Evolutionary conservation across 495 filamentous ascomycete species (phyloP).

Genomic region (Podospora fimiseda): DNA sequence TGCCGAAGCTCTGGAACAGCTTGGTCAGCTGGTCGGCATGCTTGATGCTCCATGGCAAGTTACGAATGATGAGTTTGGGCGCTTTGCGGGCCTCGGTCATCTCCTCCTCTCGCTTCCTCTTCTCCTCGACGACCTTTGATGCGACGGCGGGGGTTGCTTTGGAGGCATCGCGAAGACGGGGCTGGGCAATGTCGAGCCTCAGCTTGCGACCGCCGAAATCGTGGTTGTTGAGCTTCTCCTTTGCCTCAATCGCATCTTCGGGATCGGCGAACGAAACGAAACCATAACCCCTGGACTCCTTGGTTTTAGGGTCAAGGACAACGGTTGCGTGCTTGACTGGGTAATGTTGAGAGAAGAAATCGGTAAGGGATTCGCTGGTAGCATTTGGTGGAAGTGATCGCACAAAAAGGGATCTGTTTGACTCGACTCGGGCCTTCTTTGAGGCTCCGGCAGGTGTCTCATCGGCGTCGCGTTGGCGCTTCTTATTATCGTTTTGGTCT

Average conservation of each 20-base stretch:
- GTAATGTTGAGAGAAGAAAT: constrained; percentile 87
- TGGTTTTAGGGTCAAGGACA: constrained; percentile 72
- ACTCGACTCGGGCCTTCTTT: constrained; percentile 42
- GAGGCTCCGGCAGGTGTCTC: constrained; percentile 6
- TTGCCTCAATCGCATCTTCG: constrained; percentile 77
- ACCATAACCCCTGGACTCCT: constrained; percentile 82
- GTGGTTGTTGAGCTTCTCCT: constrained; percentile 68
- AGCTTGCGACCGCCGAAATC: constrained; percentile 73
- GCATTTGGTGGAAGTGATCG: constrained; percentile 70
- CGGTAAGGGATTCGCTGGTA: constrained; percentile 76
- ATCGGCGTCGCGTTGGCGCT: constrained; percentile 27
- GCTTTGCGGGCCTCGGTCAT: constrained; percentile 50
- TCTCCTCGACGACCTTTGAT: constrained; percentile 35
- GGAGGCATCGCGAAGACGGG: constrained; percentile 62
- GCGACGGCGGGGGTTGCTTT: constrained; percentile 33
- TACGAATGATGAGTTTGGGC: constrained; percentile 87
- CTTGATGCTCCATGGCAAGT: constrained; percentile 95
- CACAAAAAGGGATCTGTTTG: constrained; percentile 75
- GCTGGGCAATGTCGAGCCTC: constrained; percentile 79
- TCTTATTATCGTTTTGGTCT: constrained; percentile 31
- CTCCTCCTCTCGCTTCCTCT: constrained; percentile 52
- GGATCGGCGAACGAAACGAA: constrained; percentile 95
- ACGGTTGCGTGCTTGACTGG: constrained; percentile 91
- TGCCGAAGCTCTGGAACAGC: constrained; percentile 81
- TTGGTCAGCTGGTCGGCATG: constrained; percentile 66